A percentile compares a stretch with the other conserved stretches of the same genome.
Conservation (phyloP, 202 grass and related monocot species). For the Zoysia matrella region DNA sequence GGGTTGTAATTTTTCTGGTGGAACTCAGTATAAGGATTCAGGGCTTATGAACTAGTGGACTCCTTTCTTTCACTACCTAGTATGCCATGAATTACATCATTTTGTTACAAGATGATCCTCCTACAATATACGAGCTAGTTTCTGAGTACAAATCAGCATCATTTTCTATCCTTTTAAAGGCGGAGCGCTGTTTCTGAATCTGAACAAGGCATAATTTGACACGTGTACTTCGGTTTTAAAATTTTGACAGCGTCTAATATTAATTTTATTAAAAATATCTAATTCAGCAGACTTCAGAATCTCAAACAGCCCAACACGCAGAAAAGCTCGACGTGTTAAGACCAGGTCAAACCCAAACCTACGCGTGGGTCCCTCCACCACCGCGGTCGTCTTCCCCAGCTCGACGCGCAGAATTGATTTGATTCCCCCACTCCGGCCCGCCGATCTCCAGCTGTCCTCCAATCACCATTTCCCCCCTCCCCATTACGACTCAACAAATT, state of each 20-base stretch:
- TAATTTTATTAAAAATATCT: too few relatives aligned
- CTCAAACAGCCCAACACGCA: too few relatives aligned
- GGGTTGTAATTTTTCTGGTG: conserved; percentile 28
- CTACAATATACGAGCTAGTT: neutral
- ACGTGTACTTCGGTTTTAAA: too few relatives aligned
- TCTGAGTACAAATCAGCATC: neutral
- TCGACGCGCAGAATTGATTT: conserved; percentile 43
- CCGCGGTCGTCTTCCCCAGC: conserved; percentile 5
- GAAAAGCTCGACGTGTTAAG: too few relatives aligned
- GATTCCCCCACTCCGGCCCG: neutral
- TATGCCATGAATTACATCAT: neutral
- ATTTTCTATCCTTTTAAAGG: too few relatives aligned
- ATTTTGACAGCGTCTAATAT: too few relatives aligned
- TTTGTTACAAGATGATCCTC: neutral
- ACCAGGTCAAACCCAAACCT: neutral
- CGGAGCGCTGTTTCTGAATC: too few relatives aligned
- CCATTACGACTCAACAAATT: conserved; percentile 17
- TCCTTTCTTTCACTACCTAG: neutral
- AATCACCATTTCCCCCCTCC: conserved; percentile 2
- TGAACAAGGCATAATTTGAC: too few relatives aligned
- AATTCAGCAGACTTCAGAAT: too few relatives aligned
- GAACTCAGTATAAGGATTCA: conserved; percentile 7
- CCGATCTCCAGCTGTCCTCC: conserved; percentile 53
- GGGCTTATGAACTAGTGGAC: conserved; percentile 5
- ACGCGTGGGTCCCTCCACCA: conserved; percentile 28